Base-by-base conservation (phyloP, 2,329 filamentous ascomycete genomes). In the Aureobasidium subglaciale region DNA sequence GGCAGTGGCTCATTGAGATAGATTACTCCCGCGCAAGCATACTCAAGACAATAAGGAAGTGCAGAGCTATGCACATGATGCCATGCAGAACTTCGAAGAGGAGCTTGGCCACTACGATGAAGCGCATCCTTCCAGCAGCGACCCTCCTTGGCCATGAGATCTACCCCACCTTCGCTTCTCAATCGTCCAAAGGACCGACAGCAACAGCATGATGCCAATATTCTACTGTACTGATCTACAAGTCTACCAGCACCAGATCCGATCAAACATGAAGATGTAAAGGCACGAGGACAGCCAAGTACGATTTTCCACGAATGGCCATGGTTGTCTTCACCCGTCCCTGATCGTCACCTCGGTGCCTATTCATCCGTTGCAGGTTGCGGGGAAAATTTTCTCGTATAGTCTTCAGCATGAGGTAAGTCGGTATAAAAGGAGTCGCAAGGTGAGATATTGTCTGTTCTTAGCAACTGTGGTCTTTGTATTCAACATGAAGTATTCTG, bases 331-430 rank as follows among this genome's bases (percentile, higher is more conserved):
- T 20, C 16, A n/a, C 15, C 43, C 43, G 15, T 49, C 15, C 22
- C n/a, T 38, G 46, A 49, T 49, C 46, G 22, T 25, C 30, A 27
- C 32, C 32, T 49, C 46, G 46, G 46, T 49, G 24, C 38, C 22
- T n/a, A 25, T 49, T 49, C 46, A 49, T 38, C 32, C 46, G 32
- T 32, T 9, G 29, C 15, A 18, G 29, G n/a, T 37, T 38, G 46
- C 46, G 46, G 46, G 32, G 32, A 27, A 49, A 34, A 16, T 2
- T 29, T 2, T 49, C 8, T 27, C 13, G 32, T 32, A 38, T 16
- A 11, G 20, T 16, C 5, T 3, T 11, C 5, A 24, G 20, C 22
- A 15, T 10, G 1, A 41, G 22, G 20, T 25, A n/a, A 15, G 11
- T n/a, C 3, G 24, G 2, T 48, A 16, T 22, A 48, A 22, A 24